phyloP scores from a whole-genome alignment of 768 basidiomycete genomes.

The Lyophyllum atratum region DNA sequence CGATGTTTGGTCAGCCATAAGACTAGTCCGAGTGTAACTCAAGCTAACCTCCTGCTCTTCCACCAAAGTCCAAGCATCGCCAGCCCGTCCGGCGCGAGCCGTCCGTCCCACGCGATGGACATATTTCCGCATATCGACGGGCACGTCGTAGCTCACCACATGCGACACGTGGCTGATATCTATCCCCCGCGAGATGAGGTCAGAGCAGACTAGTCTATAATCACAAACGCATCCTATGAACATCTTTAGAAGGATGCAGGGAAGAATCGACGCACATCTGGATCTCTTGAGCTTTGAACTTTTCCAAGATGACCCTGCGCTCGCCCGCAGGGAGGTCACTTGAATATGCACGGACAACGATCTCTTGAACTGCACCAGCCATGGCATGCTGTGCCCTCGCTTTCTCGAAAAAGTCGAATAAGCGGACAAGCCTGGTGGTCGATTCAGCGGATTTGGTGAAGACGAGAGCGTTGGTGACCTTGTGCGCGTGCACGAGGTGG shows the following conservation, averaged over 20 bases:
- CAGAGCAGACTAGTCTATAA: conserved; percentile 88
- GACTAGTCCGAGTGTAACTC: neutral
- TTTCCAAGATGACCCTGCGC: conserved; percentile 73
- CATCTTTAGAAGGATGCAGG: conserved; percentile 3
- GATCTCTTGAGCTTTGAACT: conserved; percentile 80
- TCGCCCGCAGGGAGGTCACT: conserved; percentile 78
- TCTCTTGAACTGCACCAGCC: conserved; percentile 19
- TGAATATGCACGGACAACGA: conserved; percentile 76
- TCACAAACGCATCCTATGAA: neutral
- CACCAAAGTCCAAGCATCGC: conserved; percentile 93
- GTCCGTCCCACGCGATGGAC: conserved; percentile 97
- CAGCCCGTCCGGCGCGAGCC: conserved; percentile 86
- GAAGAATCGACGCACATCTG: conserved; percentile 62
- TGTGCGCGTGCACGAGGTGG: conserved; percentile 69
- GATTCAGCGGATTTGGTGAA: conserved; percentile 99
- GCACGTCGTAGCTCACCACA: conserved; percentile 94
- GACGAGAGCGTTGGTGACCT: conserved; percentile 73
- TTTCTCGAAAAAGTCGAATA: conserved; percentile 82
- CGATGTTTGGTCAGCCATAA: neutral
- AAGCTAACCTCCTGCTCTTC: conserved; percentile 84
- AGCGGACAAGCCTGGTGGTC: conserved; percentile 74
- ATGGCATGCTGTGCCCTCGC: conserved; percentile 26
- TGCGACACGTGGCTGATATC: conserved; percentile 92
- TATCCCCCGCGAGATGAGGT: conserved; percentile 93
- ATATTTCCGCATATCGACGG: conserved; percentile 98